Evolutionary conservation across 2,329 filamentous ascomycete genomes (phyloP).

Genomic region (Didymella sp.): DNA sequence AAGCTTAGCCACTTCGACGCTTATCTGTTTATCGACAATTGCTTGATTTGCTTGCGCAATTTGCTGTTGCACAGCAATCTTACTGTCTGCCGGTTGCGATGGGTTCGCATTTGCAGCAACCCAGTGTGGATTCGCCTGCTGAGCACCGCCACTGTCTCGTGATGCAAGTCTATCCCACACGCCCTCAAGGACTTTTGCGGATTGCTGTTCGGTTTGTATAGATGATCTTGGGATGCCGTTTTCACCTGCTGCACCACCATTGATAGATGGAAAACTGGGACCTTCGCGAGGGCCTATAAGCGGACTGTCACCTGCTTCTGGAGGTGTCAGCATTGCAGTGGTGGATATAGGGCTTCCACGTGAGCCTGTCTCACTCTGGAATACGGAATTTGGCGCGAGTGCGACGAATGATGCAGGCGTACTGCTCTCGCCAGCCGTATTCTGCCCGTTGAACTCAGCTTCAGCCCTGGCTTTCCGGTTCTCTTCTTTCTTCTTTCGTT

Average conservation of each 20-base stretch:
- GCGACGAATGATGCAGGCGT: conserved; percentile 39
- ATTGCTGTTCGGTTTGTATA: conserved; percentile 22
- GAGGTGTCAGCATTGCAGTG: conserved; percentile 41
- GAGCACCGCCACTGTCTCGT: conserved; percentile 24
- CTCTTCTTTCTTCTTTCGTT: conserved; percentile 46
- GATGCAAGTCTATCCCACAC: conserved; percentile 33
- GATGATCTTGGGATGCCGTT: conserved; percentile 12
- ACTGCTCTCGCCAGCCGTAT: conserved; percentile 22
- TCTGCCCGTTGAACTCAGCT: conserved; percentile 32
- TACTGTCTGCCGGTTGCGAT: conserved; percentile 22
- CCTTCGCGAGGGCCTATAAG: conserved; percentile 29
- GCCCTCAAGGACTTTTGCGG: conserved; percentile 31
- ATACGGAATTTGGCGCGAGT: conserved; percentile 38
- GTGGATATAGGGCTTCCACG: conserved; percentile 36
- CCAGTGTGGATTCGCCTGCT: conserved; percentile 25
- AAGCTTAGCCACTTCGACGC: conserved; percentile 38
- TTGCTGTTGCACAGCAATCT: conserved; percentile 30
- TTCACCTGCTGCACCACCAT: conserved; percentile 11
- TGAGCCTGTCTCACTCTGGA: conserved; percentile 36
- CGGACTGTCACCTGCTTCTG: conserved; percentile 41
- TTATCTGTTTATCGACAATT: conserved; percentile 35
- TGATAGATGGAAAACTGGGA: conserved; percentile 22
- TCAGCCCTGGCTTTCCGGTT: conserved; percentile 40
- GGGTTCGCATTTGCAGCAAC: conserved; percentile 13
- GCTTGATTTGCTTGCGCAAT: conserved; percentile 32